Evolutionary conservation across 805 yeast genomes (phyloP).

Genomic region (Myxozyma sirexii): DNA sequence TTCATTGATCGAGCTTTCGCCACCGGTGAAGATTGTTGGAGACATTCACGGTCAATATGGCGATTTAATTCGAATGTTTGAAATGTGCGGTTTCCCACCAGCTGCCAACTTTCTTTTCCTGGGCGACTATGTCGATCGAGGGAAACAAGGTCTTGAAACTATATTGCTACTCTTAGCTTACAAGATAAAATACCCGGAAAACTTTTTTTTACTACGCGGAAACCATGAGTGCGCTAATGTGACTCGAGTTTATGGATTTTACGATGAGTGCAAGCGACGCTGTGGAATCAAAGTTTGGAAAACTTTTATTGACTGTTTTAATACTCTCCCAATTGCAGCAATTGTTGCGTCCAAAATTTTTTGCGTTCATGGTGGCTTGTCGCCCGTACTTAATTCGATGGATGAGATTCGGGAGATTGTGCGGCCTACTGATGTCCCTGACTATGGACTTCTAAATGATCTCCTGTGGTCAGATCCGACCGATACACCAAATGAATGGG

Average conservation of each 20-base stretch:
- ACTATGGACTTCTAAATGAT: conserved; percentile 76
- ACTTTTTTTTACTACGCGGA: conserved; percentile 88
- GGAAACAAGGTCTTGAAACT: conserved; percentile 94
- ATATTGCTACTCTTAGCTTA: conserved; percentile 83
- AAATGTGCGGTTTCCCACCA: conserved; percentile 97
- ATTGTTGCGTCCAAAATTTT: conserved; percentile 93
- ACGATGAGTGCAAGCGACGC: conserved; percentile 96
- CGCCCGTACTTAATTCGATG: conserved; percentile 72
- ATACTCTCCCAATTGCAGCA: conserved; percentile 93
- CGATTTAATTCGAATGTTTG: conserved; percentile 85
- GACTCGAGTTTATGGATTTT: conserved; percentile 94
- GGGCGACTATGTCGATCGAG: conserved; percentile 98
- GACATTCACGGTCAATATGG: conserved; percentile 97
- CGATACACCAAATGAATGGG: conserved; percentile 82
- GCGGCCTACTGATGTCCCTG: conserved; percentile 86
- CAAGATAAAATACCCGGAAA: conserved; percentile 95
- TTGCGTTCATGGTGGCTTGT: conserved; percentile 83
- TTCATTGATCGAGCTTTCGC: conserved; percentile 78
- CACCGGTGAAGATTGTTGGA: conserved; percentile 85
- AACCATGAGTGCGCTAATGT: conserved; percentile 98
- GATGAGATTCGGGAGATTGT: conserved; percentile 75
- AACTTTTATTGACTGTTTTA: conserved; percentile 88
- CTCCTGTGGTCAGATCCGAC: conserved; percentile 86
- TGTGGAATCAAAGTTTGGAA: conserved; percentile 94
- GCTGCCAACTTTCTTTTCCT: conserved; percentile 85